Base-by-base conservation (phyloP, 805 yeast species). In the Teunomyces stri region DNA sequence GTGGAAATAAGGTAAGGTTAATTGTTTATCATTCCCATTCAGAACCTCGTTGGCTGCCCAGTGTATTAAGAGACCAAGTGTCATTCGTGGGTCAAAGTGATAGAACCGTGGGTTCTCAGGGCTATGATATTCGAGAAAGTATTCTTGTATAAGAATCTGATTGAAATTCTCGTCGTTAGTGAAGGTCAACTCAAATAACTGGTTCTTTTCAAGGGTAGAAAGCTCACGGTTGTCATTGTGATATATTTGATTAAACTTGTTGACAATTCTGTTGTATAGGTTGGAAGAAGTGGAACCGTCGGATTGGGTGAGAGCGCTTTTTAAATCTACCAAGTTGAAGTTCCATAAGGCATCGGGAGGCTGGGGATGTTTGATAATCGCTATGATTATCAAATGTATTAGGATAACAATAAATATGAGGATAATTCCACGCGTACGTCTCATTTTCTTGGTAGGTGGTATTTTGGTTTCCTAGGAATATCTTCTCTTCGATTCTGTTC, bases 1-100 rank as follows among this genome's bases (percentile, higher is more conserved):
- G 50, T 66, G 68, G 47, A 68, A 68, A 44, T 45, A 52, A 1
- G 69, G 59, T 11, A 61, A 16, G 7, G 37, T 42, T 15, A 58
- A 16, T 9, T 11, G 43, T 11, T 47, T 44, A 10, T 50, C 47
- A 5, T 51, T 2, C 31, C 46, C n/a, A 12, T 56, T 35, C 12
- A 6, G 9, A 22, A 37, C 4, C 12, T 37, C 40, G 12, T 22
- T 37, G 28, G 29, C 29, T 13, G 16, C 16, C 31, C 50, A 46
- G 15, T 53, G 40, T 1, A 52, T 43, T 6, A 66, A 40, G 41
- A 61, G 18, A 1, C 63, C 62, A 33, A 58, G 43, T 4, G 72
- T 62, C 45, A 64, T 49, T 30, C 72, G 47, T 0, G 70, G 69
- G 49, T 67, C 72, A 45, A 52, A 64, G 16, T 47, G 50, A 16